Evolutionary conservation across 1,284 basidiomycete species (phyloP), one percentile per base, ranked within the genome.

Genomic region (Bondarzewia mesenterica): DNA sequence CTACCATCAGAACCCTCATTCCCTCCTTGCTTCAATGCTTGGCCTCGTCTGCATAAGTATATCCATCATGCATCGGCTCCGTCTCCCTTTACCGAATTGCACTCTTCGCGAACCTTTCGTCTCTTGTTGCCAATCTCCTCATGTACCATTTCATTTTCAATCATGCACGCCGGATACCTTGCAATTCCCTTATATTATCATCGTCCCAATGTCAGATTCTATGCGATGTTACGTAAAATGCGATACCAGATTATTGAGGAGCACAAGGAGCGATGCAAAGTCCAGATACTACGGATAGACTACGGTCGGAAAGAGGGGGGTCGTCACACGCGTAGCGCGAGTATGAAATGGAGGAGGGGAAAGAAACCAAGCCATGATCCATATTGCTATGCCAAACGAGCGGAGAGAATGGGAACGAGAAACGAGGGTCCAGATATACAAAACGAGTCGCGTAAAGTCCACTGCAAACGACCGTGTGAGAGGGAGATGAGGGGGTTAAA

Each of bases 211-310:
- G 29, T 32, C 5, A 32, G 29, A 32, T 32, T 32, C 29, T 32
- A 32, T 32, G 29, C n/a, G 29, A 32, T 32, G n/a, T 32, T n/a
- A 32, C n/a, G 29, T 32, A 32, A 12, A 32, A n/a, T 32, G 29
- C 29, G 29, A 32, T 10, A 32, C 29, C 29, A 32, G n/a, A n/a
- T n/a, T n/a, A 32, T 32, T 32, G n/a, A 32, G 29, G 38, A 42
- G 41, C 25, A 42, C 41, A 27, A 25, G 3, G 41, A 42, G 41
- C 41, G 41, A 42, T 42, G 41, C 41, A 27, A 42, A 25, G 41
- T 42, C 41, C 41, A 14, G 20, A 21, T 42, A 42, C 41, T 10
- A 35, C n/a, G 38, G 20, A n/a, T 10, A 10, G 16, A 18, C 4
- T 40, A 5, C 4, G 38, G 21, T 16, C 38, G n/a, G 20, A 18